A percentile compares a stretch with the other conserved stretches of the same genome.
These are phyloP conservation scores for Biancaea sappan DNA, from an alignment of 306 rosid species.

Conservation along the genomic window DNA sequence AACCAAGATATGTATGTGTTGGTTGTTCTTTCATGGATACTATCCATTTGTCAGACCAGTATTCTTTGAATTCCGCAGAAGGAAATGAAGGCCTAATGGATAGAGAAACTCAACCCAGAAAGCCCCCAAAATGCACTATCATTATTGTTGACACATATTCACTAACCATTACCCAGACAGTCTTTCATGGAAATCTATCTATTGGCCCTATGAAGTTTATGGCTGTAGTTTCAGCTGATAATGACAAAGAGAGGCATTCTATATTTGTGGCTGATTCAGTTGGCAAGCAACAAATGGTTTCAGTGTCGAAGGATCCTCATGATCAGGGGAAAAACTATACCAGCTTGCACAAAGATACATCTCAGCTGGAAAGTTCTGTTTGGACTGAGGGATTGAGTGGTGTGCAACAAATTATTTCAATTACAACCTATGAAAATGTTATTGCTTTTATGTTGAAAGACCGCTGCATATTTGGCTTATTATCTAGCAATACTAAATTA, in stretches of 20 bases:
- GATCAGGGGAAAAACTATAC: conserved; percentile 46
- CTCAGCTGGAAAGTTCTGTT: conserved; percentile 52
- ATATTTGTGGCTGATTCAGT: conserved; percentile 69
- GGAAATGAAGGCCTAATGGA: conserved; percentile 50
- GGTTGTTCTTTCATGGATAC: conserved; percentile 73
- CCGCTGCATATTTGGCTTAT: conserved; percentile 63
- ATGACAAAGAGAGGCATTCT: conserved; percentile 57
- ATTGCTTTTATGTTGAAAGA: conserved; percentile 59
- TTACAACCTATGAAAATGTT: conserved; percentile 46
- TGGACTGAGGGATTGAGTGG: conserved; percentile 51
- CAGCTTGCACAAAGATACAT: conserved; percentile 42
- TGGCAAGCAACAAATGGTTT: conserved; percentile 69
- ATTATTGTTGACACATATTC: conserved; percentile 78
- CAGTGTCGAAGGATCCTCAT: conserved; percentile 49
- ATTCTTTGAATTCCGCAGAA: conserved; percentile 52
- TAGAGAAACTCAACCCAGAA: conserved; percentile 62
- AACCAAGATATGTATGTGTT: conserved; percentile 77
- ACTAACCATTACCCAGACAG: conserved; percentile 73
- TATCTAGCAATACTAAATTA: conserved; percentile 51
- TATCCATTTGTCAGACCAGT: conserved; percentile 38
- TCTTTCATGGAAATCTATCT: conserved; percentile 82
- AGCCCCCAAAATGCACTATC: conserved; percentile 63
- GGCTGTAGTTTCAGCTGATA: conserved; percentile 60
- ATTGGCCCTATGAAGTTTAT: conserved; percentile 74
- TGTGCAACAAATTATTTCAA: conserved; percentile 55